Evolutionary conservation across 2,329 filamentous ascomycete species (phyloP).

Genomic region (Periconia sp.): DNA sequence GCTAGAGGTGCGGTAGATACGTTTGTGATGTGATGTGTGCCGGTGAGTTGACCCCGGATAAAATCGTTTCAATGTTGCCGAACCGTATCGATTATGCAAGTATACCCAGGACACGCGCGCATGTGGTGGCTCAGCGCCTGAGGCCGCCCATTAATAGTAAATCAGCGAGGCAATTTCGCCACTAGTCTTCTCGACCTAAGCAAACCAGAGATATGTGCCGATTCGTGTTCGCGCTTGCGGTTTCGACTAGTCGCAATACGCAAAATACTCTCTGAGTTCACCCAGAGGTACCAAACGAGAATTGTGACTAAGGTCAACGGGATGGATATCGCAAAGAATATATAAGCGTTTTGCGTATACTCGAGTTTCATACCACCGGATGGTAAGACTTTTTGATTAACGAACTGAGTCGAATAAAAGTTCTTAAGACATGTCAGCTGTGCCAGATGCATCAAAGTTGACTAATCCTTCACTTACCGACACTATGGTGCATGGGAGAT

Average conservation of each 20-base stretch:
- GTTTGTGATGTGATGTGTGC: too few species aligned
- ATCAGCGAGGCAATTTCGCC: conserved; percentile 1
- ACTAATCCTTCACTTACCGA: conserved; percentile 16
- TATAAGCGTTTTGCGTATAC: conserved; percentile 24
- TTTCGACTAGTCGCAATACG: conserved; percentile 1
- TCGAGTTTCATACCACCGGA: conserved; percentile 13
- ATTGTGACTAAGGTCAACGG: conserved; percentile 28
- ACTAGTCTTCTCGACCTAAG: background rate
- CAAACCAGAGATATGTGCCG: background rate
- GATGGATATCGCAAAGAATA: conserved; percentile 30
- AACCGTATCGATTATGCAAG: too few species aligned
- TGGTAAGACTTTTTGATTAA: conserved; percentile 15
- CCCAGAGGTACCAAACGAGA: conserved; percentile 26
- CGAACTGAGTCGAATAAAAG: conserved; percentile 34
- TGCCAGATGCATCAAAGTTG: background rate
- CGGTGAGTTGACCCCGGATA: too few species aligned
- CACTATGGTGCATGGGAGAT: conserved; percentile 30
- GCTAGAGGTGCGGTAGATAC: too few species aligned
- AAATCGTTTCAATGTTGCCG: too few species aligned
- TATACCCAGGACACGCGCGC: too few species aligned
- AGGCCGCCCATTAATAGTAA: background rate
- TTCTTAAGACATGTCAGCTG: conserved; percentile 13
- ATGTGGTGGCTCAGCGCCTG: background rate
- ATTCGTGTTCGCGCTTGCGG: background rate
- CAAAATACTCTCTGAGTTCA: conserved; percentile 13